A percentile compares a stretch with the other conserved stretches of the same genome.
Evolutionary conservation across 495 filamentous ascomycete genomes (phyloP).

Genomic region (Tuber magnatum): DNA sequence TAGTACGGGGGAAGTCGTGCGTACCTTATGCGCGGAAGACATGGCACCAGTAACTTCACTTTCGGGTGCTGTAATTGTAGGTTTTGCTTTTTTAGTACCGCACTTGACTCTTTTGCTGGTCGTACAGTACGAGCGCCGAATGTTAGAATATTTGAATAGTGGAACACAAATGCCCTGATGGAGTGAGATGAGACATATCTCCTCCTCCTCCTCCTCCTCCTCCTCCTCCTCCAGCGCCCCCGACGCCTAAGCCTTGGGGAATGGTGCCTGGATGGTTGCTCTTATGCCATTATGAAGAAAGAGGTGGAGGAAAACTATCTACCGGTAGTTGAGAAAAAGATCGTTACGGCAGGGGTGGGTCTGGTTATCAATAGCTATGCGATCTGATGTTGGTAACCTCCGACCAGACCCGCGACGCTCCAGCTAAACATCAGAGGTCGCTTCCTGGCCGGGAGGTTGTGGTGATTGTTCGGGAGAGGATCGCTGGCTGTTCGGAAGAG

Average conservation of each 20-base stretch:
- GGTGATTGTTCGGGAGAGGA: background rate
- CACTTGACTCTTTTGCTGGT: background rate
- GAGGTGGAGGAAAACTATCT: background rate
- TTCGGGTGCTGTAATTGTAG: background rate
- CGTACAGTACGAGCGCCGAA: background rate
- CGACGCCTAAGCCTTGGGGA: background rate
- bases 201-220: too few species aligned
- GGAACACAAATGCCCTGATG: background rate
- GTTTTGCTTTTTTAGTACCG: background rate
- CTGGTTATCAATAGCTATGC: background rate
- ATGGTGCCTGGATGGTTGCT: background rate
- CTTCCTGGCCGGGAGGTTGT: background rate
- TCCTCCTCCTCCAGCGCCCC: background rate
- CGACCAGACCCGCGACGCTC: background rate
- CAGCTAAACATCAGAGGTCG: background rate
- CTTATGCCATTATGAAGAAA: background rate
- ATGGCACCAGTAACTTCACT: background rate
- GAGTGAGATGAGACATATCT: background rate
- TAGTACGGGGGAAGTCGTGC: constrained; percentile 9
- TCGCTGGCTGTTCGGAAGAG: background rate
- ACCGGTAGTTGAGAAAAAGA: background rate
- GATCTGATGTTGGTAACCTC: background rate
- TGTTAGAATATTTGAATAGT: background rate
- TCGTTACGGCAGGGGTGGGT: background rate
- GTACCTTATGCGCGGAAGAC: constrained; percentile 23